Evolutionary conservation across 2,329 filamentous ascomycete species (phyloP), one percentile per base, ranked within the genome.

Genomic region (Trichoderma atrobrunneum): DNA sequence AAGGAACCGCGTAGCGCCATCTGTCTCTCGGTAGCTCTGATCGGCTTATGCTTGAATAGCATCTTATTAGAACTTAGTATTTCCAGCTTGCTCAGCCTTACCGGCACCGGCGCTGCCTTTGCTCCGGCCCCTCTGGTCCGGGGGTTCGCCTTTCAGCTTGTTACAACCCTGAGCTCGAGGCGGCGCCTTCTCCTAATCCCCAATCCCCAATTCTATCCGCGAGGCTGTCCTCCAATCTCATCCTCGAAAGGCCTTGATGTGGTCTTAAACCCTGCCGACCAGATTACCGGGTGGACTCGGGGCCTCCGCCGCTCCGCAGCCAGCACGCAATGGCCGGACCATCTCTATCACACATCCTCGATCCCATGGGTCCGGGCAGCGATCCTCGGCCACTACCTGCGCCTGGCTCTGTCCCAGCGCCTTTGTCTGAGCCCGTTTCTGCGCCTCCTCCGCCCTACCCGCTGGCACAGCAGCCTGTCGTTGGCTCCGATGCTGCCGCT

Each of bases 261-360:
- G 65, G 36, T 54, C 4, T 26, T 36, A 36, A 62, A 66, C 59
- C 59, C 56, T 70, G 70, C 51, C 56, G 14, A 28, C 51, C 56
- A 59, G 36, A 57, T 6, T 30, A 39, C 24, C 16, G 57, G 70
- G 64, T 57, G 56, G 64, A 51, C 24, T 54, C 64, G 70, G 70
- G 66, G 70, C 70, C 59, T 62, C 66, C 67, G 66, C 65, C 56
- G 62, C 62, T 72, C 60, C 72, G 59, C 43, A 28, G 56, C 60
- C 57, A 72, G 64, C 68, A 56, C 60, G 71, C 73, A 71, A 81
- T 81, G 80, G 76, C 78, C 34, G 78, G 78, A 39, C 78, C 78
- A 57, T 79, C 77, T 43, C 76, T 80, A 63, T 79, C 79, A 39
- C 78, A 79, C 54, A 78, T 80, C 64, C 77, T 80, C 69, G 76